A percentile compares a stretch with the other conserved stretches of the same genome.
phyloP scores from a whole-genome alignment of 768 basidiomycete genomes.

The Chlorophyllum brunneum region DNA sequence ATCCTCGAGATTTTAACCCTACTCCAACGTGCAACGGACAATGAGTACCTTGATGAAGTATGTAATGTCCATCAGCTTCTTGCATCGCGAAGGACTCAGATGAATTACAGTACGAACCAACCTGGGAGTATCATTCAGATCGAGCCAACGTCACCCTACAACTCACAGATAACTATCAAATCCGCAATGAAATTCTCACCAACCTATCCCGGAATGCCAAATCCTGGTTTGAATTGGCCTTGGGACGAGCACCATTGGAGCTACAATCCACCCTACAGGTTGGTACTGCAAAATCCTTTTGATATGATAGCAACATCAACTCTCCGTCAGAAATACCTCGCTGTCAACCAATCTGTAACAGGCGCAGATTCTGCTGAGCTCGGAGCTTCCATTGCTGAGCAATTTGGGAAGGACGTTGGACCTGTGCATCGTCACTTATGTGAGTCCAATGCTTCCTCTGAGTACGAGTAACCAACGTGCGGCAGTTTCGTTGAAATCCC shows the following conservation, averaged over 20 bases:
- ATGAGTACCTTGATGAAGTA: slow-evolving; percentile 90
- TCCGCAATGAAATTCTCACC: slow-evolving; percentile 79
- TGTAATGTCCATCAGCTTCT: slow-evolving; percentile 17
- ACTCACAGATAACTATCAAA: slow-evolving; percentile 81
- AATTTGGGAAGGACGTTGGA: slow-evolving; percentile 79
- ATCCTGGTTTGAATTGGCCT: slow-evolving; percentile 82
- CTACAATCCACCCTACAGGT: slow-evolving; percentile 91
- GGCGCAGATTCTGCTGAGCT: slow-evolving; percentile 81
- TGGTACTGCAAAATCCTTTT: slow-evolving; percentile 16
- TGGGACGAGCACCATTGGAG: slow-evolving; percentile 88
- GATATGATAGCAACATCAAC: slow-evolving; percentile 1
- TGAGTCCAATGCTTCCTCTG: slow-evolving; percentile 29
- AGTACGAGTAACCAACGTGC: slow-evolving; percentile 8
- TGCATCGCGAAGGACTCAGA: not conserved
- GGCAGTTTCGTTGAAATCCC: slow-evolving; percentile 48
- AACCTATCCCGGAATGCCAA: slow-evolving; percentile 72
- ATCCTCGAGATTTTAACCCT: slow-evolving; percentile 91
- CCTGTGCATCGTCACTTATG: slow-evolving; percentile 73
- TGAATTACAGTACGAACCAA: slow-evolving; percentile 75
- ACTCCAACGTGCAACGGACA: slow-evolving; percentile 82
- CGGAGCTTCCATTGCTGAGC: slow-evolving; percentile 86
- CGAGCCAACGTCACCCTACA: slow-evolving; percentile 71
- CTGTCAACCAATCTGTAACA: slow-evolving; percentile 63
- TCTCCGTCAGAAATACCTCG: slow-evolving; percentile 76
- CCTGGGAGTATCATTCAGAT: slow-evolving; percentile 79